Base-by-base conservation (phyloP, 2,329 filamentous ascomycete species). In the Penicillium sp. region DNA sequence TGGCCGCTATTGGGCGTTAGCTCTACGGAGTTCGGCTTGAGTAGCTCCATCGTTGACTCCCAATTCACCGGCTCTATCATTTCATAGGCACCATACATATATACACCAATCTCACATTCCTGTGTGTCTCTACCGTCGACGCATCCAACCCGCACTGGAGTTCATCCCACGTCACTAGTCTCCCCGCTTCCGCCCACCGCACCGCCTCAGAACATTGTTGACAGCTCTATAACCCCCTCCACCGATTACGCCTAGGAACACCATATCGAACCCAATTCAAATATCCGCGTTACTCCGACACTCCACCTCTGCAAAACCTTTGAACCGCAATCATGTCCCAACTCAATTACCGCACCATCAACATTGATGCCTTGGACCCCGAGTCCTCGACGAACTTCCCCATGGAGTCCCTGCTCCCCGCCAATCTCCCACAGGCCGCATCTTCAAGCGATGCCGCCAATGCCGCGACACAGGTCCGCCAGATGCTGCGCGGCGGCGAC, bases 321-420 rank as follows among this genome's bases (percentile, higher is more conserved):
- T 48, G 53, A 53, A 57, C 45, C 54, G 53, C 50, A 47, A 71
- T 53, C 54, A 77, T 77, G 75, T 67, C 75, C 53, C 71, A 73
- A 67, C 73, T 83, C 75, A 87, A 87, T 72, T 87, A 83, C 79
- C 90, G 92, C 75, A 96, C 91, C 63, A 94, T 97, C 82, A 91
- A 97, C 82, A 88, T 97, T 74, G 92, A 97, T 73, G 87, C 88
- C 64, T 83, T 96, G 67, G 89, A 94, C 74, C 90, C 92, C 55
- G 92, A 97, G 75, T 94, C 91, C 66, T 85, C 89, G 62, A 79
- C 85, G 75, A 97, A 97, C 83, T 97, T 97, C 79, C 90, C 95
- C 76, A 86, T 90, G 59, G 84, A 88, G 55, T 90, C 91, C 16
- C 85, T 97, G 65, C 87, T 89, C 62, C 90, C 92, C 34, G 83